These are phyloP conservation scores for Microthlaspi erraticum DNA, from an alignment of 345 rosid genomes.

Conservation along the genomic window DNA sequence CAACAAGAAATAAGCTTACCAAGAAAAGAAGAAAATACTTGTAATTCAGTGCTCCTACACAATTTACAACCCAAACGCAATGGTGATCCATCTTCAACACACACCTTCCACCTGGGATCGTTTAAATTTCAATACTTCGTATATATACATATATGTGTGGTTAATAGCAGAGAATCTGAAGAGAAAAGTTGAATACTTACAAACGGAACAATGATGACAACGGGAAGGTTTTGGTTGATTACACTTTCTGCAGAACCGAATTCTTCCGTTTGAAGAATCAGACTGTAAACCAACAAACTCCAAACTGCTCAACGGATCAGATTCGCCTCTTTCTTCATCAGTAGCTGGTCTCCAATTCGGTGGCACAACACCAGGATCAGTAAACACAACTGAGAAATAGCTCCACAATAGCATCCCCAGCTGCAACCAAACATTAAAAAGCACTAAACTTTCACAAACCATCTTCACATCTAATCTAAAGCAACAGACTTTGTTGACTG, in stretches of 20 bases:
- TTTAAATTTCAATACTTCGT: slow-evolving; percentile 12
- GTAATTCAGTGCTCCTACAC: slow-evolving; percentile 96
- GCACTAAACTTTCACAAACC: slow-evolving; percentile 22
- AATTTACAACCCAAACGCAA: slow-evolving; percentile 99
- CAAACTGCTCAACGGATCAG: slow-evolving; percentile 67
- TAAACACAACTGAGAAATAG: slow-evolving; percentile 92
- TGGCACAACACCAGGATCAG: slow-evolving; percentile 95
- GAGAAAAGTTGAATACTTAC: slow-evolving; percentile 51
- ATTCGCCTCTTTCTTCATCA: slow-evolving; percentile 95
- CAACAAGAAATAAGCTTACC: slow-evolving; percentile 56
- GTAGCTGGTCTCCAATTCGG: slow-evolving; percentile 85
- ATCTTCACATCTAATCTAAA: slow-evolving; percentile 11
- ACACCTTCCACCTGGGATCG: slow-evolving; percentile 77
- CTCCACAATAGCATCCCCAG: slow-evolving; percentile 92
- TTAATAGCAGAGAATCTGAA: slow-evolving; percentile 3
- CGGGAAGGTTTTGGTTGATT: slow-evolving; percentile 94
- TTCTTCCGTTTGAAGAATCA: slow-evolving; percentile 62
- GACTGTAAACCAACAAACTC: slow-evolving; percentile 61
- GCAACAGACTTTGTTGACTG: slow-evolving; percentile 7
- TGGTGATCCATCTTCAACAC: slow-evolving; percentile 99
- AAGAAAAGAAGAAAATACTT: slow-evolving; percentile 96
- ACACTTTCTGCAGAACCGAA: slow-evolving; percentile 89
- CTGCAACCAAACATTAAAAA: slow-evolving; percentile 52
- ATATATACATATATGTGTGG: slow-evolving; percentile 8
- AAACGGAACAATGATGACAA: slow-evolving; percentile 98